A percentile compares a stretch with the other conserved stretches of the same genome.
phyloP scores from a whole-genome alignment of 1,284 basidiomycete species.

The Puccinia horiana region DNA sequence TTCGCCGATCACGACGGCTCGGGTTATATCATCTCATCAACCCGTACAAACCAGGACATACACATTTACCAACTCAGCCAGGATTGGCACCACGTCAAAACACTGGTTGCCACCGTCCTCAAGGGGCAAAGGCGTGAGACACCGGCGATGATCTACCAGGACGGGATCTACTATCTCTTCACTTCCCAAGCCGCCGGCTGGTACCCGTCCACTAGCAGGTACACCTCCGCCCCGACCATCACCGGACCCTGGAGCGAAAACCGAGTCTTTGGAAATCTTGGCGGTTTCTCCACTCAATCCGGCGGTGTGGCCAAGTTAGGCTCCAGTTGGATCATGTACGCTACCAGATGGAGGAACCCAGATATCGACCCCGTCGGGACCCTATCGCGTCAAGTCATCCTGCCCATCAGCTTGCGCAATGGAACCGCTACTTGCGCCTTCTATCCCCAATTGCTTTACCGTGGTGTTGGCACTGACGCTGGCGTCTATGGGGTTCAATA shows the following conservation, averaged over 20 bases:
- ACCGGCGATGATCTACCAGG: slow-evolving; percentile 1
- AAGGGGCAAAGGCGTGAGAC: slow-evolving; percentile 9
- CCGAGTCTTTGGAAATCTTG: not conserved
- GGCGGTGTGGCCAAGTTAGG: slow-evolving; percentile 9
- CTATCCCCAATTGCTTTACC: slow-evolving; percentile 6
- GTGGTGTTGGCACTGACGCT: not conserved
- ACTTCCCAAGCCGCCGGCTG: slow-evolving; percentile 17
- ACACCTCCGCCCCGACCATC: slow-evolving; percentile 9
- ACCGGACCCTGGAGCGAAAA: slow-evolving; percentile 21
- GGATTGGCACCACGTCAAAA: not conserved
- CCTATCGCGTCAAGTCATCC: not conserved
- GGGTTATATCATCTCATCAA: slow-evolving; percentile 24
- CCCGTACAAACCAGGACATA: slow-evolving; percentile 4
- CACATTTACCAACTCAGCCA: slow-evolving; percentile 6
- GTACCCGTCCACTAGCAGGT: slow-evolving; percentile 16
- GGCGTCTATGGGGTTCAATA: slow-evolving; percentile 5
- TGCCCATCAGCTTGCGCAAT: not conserved
- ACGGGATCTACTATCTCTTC: slow-evolving; percentile 8
- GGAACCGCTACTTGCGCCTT: slow-evolving; percentile 10
- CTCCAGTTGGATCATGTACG: not conserved
- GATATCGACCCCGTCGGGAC: not conserved
- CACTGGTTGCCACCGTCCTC: slow-evolving; percentile 4
- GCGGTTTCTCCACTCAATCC: slow-evolving; percentile 9
- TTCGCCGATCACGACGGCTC: slow-evolving; percentile 11
- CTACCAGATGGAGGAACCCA: slow-evolving; percentile 10